A percentile compares a stretch with the other conserved stretches of the same genome.
phyloP scores from a whole-genome alignment of 768 basidiomycete genomes.

The Clitopilus hobsonii region DNA sequence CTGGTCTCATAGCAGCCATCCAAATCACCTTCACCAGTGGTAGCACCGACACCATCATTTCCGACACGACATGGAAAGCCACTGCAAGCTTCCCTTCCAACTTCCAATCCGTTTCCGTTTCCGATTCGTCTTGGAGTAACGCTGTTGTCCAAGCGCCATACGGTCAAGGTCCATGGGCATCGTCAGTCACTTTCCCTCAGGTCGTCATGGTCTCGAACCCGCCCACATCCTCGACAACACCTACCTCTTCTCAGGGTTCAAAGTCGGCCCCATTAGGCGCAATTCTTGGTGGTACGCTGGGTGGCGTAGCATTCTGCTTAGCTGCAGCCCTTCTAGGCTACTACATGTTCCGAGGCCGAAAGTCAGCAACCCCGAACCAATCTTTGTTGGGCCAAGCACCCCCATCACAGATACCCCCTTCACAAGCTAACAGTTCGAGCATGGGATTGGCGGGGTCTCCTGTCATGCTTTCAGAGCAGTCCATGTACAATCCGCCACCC shows the following conservation, averaged over 20 bases:
- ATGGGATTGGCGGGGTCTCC: no score
- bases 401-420: conserved; percentile 11
- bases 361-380: no score
- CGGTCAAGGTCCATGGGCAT: conserved; percentile 22
- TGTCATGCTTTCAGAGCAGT: no score
- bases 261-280: no score
- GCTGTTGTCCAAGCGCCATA: conserved; percentile 16
- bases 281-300: no score
- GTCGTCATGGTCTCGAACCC: no score
- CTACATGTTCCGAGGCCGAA: no score
- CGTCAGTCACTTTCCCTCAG: conserved; percentile 16
- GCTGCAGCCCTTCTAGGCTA: no score
- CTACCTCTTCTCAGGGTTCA: no score
- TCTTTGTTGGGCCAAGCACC: not conserved
- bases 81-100: conserved; percentile 15
- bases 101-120: conserved; percentile 17
- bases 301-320: no score
- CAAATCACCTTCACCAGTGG: conserved; percentile 22
- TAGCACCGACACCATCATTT: conserved; percentile 15
- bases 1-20: conserved; percentile 21
- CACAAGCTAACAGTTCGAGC: conserved; percentile 12
- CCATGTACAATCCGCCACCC: no score
- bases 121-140: conserved; percentile 17
- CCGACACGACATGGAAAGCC: conserved; percentile 20
- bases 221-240: no score